Conservation (phyloP, 1,139 yeast genomes). For the Suhomyces anneliseae region DNA sequence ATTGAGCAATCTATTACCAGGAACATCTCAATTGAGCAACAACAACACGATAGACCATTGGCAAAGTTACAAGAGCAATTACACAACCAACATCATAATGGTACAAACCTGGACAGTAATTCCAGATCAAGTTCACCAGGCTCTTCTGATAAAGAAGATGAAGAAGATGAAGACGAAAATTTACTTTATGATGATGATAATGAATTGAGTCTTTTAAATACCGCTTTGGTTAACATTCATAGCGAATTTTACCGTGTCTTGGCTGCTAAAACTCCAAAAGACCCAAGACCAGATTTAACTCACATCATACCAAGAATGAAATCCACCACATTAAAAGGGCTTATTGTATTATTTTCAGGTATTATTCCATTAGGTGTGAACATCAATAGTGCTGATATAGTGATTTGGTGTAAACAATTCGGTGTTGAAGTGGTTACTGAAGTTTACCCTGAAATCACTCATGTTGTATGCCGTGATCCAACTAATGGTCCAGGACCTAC, state of each 20-base stretch:
- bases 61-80: constrained; percentile 79
- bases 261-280: constrained; percentile 20
- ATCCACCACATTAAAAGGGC: constrained; percentile 61
- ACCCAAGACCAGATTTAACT: constrained; percentile 56
- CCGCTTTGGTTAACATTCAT: constrained; percentile 65
- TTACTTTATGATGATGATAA: constrained; percentile 77
- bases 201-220: constrained; percentile 66
- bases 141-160: constrained; percentile 13
- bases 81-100: constrained; percentile 48
- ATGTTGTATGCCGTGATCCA: constrained; percentile 77
- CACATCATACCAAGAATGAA: constrained; percentile 73
- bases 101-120: constrained; percentile 15
- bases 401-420: constrained; percentile 87
- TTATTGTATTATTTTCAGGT: constrained; percentile 80
- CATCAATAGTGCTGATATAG: constrained; percentile 75
- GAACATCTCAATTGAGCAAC: constrained; percentile 60
- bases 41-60: constrained; percentile 73
- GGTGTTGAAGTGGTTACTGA: constrained; percentile 85
- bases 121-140: constrained; percentile 15
- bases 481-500: constrained; percentile 38
- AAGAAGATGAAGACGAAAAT: constrained; percentile 49
- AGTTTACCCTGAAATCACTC: constrained; percentile 76
- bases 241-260: constrained; percentile 58
- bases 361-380: constrained; percentile 77
- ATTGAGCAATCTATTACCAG: constrained; percentile 58